A percentile compares a stretch with the other conserved stretches of the same genome.
Evolutionary conservation across 164 flowering plant species (phyloP).

Genomic region (Piper longum): DNA sequence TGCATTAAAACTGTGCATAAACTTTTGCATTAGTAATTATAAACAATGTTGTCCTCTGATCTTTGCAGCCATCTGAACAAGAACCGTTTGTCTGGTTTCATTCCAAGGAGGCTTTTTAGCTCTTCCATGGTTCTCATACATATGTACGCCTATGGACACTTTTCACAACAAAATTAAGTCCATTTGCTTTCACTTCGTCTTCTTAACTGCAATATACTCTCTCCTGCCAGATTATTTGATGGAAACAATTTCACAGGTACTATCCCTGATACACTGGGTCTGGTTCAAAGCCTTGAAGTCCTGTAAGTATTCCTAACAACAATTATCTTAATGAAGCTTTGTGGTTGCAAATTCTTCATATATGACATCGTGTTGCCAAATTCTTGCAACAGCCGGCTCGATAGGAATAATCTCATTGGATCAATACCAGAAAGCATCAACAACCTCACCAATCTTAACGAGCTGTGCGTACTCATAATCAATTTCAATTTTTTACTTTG

Average conservation of each 20-base stretch:
- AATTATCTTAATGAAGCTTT: neutral
- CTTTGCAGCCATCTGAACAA: conserved; percentile 80
- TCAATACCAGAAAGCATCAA: conserved; percentile 43
- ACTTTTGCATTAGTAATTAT: neutral
- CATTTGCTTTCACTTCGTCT: neutral
- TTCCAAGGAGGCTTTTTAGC: conserved; percentile 61
- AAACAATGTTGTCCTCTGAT: neutral
- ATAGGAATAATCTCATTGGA: conserved; percentile 52
- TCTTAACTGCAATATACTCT: neutral
- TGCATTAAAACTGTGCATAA: neutral
- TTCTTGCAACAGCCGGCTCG: conserved; percentile 52
- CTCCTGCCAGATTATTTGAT: conserved; percentile 51
- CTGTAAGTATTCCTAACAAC: conserved; percentile 49
- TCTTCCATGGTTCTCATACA: conserved; percentile 66
- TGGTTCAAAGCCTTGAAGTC: conserved; percentile 71
- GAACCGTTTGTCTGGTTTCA: conserved; percentile 65
- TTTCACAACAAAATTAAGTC: neutral
- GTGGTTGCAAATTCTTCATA: neutral
- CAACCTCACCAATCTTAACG: conserved; percentile 46
- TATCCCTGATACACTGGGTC: conserved; percentile 59
- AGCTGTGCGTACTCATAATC: conserved; percentile 40
- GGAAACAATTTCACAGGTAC: conserved; percentile 57
- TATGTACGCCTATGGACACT: conserved; percentile 37
- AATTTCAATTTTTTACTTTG: neutral
- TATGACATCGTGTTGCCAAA: too few species aligned